Percentiles rank a stretch among this genome's conserved stretches.
These are phyloP conservation scores for Kondoa malvinella DNA, from an alignment of 768 basidiomycete species.

Conservation along the genomic window DNA sequence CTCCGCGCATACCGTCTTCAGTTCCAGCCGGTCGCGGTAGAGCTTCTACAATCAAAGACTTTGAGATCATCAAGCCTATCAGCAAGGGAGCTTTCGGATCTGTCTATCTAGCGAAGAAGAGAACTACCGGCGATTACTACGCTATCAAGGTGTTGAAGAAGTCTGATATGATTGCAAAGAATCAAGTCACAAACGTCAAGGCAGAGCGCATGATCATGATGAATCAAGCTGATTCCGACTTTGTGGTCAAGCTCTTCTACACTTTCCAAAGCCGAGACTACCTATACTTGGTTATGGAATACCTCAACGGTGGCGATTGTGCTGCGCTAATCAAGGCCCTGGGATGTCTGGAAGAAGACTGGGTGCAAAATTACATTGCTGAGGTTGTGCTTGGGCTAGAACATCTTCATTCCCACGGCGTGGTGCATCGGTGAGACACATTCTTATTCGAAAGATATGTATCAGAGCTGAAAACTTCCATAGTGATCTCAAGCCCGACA, in stretches of 20 bases:
- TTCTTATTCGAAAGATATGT: constrained; percentile 39
- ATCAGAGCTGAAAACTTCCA: background rate
- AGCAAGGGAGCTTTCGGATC: constrained; percentile 97
- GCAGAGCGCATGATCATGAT: constrained; percentile 98
- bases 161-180: constrained; percentile 99
- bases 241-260: constrained; percentile 93
- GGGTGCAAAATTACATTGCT: constrained; percentile 90
- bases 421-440: constrained; percentile 51
- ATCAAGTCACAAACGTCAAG: constrained; percentile 99
- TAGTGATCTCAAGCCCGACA: constrained; percentile 95
- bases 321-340: constrained; percentile 89
- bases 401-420: constrained; percentile 83
- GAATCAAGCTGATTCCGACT: constrained; percentile 92
- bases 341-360: constrained; percentile 85
- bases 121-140: constrained; percentile 92
- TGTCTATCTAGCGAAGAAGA: constrained; percentile 96
- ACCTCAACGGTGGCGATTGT: constrained; percentile 94
- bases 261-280: constrained; percentile 99
- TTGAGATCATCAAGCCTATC: constrained; percentile 98
- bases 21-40: constrained; percentile 61
- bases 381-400: constrained; percentile 90
- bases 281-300: constrained; percentile 97
- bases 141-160: constrained; percentile 99
- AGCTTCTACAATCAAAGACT: constrained; percentile 91
- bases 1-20: constrained; percentile 66